Percentiles rank a stretch among this genome's conserved stretches.
Evolutionary conservation across 23 red algal genomes (phyloP).

Genomic region (Gracilaria domingensis): DNA sequence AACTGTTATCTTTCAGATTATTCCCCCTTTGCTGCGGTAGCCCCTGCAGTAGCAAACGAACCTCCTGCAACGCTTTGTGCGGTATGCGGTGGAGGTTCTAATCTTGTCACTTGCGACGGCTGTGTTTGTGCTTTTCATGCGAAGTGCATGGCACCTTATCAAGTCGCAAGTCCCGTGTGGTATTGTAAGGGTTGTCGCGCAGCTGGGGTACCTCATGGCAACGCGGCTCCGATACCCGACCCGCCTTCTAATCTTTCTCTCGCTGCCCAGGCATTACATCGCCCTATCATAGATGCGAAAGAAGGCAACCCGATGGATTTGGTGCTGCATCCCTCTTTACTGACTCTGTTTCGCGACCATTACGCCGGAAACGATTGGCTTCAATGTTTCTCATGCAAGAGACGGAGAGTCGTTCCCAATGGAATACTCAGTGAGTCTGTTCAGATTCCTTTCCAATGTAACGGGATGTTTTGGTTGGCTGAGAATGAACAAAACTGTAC

Average conservation of each 20-base stretch:
- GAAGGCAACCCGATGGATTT: constrained; percentile 72
- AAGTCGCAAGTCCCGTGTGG: constrained; percentile 12
- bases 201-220: constrained; percentile 10
- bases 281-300: constrained; percentile 42
- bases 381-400: constrained; percentile 38
- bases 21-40: constrained; percentile 55
- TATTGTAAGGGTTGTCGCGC: constrained; percentile 48
- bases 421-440: constrained; percentile 63
- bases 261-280: constrained; percentile 34
- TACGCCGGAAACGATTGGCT: constrained; percentile 56
- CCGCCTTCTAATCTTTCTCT: constrained; percentile 22
- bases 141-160: constrained; percentile 31
- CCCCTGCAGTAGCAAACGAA: constrained; percentile 20
- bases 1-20: constrained; percentile 49
- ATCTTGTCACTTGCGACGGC: background rate
- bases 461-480: constrained; percentile 46
- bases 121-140: constrained; percentile 58
- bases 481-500: constrained; percentile 3
- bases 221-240: background rate
- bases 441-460: constrained; percentile 52
- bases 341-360: constrained; percentile 20
- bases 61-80: constrained; percentile 41
- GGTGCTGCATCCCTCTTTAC: constrained; percentile 44
- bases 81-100: constrained; percentile 52
- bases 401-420: constrained; percentile 20